Base-by-base conservation (phyloP, 768 basidiomycete genomes). In the Kwoniella dejecticola region DNA sequence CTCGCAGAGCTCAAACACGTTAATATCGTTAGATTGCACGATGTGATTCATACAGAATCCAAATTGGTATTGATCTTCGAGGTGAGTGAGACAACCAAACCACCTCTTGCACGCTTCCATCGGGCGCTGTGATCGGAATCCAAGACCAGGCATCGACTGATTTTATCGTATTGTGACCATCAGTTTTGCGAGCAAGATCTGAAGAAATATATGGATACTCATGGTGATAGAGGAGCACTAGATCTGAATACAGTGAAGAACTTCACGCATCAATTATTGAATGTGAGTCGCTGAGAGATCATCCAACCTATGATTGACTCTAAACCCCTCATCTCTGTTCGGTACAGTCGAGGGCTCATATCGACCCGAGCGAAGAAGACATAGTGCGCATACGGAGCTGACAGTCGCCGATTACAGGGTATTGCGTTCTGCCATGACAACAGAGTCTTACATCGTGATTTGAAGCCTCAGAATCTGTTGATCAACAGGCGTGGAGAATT, bases 401-500 rank as follows among this genome's bases (percentile, higher is more conserved):
- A 40, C 38, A 40, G 24, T 13, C 10, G 13, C 40, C 5, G 11
- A 17, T 29, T 26, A 7, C 44, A 78, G 77, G 96, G 96, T 49
- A 97, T 93, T 50, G 92, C 92, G 4, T 98, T 96, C 80, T 98
- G 95, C 76, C 96, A 99, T 77, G 94, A 97, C 79, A 98, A 98
- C 75, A 87, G 96, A 73, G 96, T 99, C 41, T 83, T 99, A 23
- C 96, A 99, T 79, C 88, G 96, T 21, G 96, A 99, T 80, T 84
- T 99, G 60, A 99, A 99, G 78, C 96, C 96, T 1, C 96, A 99
- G 81, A 99, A 99, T 77, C 82, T 99, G 56, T 86, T 99, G 67
- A 97, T 99, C 81, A 98, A 97, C 75, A 85, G 91, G 66, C 93
- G 96, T 74, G 93, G 94, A 45, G 95, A 98, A 80, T 83, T 99